Evolutionary conservation across 352 stramenopile genomes (phyloP), one percentile per base, ranked within the genome.

Genomic region (Plasmopara halstedii): DNA sequence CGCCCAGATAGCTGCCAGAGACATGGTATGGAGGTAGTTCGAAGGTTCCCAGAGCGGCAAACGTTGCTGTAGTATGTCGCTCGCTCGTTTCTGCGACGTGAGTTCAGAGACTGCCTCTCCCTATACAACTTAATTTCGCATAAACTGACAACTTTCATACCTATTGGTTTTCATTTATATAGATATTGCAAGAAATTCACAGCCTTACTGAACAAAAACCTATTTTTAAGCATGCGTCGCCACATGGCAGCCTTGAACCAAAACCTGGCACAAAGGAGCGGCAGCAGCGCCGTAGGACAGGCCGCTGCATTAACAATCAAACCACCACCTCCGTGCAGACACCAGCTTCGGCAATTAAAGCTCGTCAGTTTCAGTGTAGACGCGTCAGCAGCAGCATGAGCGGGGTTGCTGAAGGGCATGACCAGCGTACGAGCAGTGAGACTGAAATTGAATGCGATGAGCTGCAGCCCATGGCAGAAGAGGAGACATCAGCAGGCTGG

Each of bases 401-500:
- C 46, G 46, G 55, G 42, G 59, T 61, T 10, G 50, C 45, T 32
- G 55, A 44, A 46, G 19, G 48, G 38, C 46, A 50, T 31, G 59
- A 64, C 42, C 49, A 58, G 55, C 59, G 59, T 42, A 36, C 53
- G 21, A 58, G 50, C 51, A 73, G 63, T 56, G 63, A 63, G 50
- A 69, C 63, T 32, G 63, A 73, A 48, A 69, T 73, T 48, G 63
- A 67, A 25, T 67, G 57, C 40, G 63, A 73, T 20, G 63, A 73
- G 55, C 52, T 73, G 55, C 63, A 69, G 45, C 58, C 58, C 45
- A 53, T 55, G 41, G 26, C 23, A 11, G 49, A 59, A 27, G 48
- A 56, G 36, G 58, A 61, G 37, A 17, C 26, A n/a, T 35, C 47
- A 32, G 46, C 31, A 15, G 55, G 60, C 14, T 69, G 60, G 60